These are phyloP conservation scores for Taphrina populina DNA, from an alignment of 1,139 yeast genomes.

Conservation along the genomic window DNA sequence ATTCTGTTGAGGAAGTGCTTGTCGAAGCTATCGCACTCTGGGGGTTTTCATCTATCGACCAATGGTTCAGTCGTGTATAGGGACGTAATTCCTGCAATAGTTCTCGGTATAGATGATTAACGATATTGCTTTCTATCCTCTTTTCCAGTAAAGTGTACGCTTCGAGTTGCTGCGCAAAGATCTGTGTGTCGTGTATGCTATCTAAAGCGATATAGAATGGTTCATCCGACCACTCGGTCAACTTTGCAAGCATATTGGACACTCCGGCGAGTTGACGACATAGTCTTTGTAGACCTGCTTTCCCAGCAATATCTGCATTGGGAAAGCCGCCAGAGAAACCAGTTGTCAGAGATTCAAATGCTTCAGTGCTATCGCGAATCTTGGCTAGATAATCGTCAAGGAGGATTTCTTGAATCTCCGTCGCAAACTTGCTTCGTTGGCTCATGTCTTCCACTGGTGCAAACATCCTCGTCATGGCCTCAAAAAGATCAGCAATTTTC, in stretches of 20 bases:
- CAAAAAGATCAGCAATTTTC: constrained; percentile 61
- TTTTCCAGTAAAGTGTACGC: constrained; percentile 44
- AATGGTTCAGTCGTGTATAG: constrained; percentile 14
- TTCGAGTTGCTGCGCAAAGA: constrained; percentile 34
- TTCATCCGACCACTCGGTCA: constrained; percentile 66
- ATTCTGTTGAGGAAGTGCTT: constrained; percentile 13
- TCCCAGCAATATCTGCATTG: constrained; percentile 47
- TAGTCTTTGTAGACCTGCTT: constrained; percentile 55
- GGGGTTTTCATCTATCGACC: constrained; percentile 16
- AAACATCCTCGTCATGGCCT: constrained; percentile 66
- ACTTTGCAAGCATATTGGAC: constrained; percentile 53
- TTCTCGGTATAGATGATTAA: constrained; percentile 54
- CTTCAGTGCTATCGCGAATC: constrained; percentile 52
- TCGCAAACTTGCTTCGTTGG: constrained; percentile 66
- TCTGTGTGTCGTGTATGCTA: constrained; percentile 37
- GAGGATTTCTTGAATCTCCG: constrained; percentile 66
- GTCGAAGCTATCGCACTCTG: constrained; percentile 13
- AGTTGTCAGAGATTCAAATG: constrained; percentile 53
- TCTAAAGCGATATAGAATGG: constrained; percentile 65
- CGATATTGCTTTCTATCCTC: constrained; percentile 49
- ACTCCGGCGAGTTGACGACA: constrained; percentile 64
- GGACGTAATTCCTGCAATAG: constrained; percentile 45
- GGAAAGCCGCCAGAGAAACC: constrained; percentile 47
- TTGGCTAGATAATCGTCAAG: constrained; percentile 60
- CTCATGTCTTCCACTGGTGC: constrained; percentile 57